Evolutionary conservation across 2,329 filamentous ascomycete genomes (phyloP).

Genomic region (Cercospora berteroae): DNA sequence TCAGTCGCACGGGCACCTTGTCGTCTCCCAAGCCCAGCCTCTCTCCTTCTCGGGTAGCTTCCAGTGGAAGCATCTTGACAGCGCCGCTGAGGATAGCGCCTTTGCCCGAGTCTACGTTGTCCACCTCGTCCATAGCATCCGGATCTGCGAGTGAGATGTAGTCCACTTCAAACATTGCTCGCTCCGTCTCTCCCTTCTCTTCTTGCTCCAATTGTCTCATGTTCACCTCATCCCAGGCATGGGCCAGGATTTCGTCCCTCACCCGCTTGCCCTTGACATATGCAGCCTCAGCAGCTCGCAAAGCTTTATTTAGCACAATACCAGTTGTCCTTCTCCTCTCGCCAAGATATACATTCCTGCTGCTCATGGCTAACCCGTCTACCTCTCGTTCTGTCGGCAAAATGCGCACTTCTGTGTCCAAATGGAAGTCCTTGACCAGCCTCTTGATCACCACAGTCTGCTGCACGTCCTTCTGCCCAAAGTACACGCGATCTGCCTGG

Average conservation of each 20-base stretch:
- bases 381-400: conserved; percentile 70
- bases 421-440: conserved; percentile 82
- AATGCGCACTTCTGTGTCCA: conserved; percentile 72
- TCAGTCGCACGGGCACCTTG: conserved; percentile 76
- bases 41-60: conserved; percentile 67
- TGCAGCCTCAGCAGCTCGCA: conserved; percentile 67
- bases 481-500: conserved; percentile 76
- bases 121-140: conserved; percentile 75
- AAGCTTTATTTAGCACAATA: conserved; percentile 66
- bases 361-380: conserved; percentile 87
- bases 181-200: conserved; percentile 56
- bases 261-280: conserved; percentile 58
- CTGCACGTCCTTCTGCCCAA: conserved; percentile 97
- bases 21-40: conserved; percentile 68
- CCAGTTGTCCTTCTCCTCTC: conserved; percentile 68
- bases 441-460: conserved; percentile 87
- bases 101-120: conserved; percentile 63
- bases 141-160: conserved; percentile 91
- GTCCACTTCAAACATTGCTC: conserved; percentile 77
- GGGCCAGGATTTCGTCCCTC: conserved; percentile 67
- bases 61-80: conserved; percentile 81
- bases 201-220: conserved; percentile 61
- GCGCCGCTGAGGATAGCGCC: conserved; percentile 89
- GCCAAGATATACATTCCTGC: conserved; percentile 90
- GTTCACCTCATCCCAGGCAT: conserved; percentile 62